These are phyloP conservation scores for Saksenaea oblongispora DNA, from an alignment of 371 early-diverging fungal genomes.

Conservation along the genomic window DNA sequence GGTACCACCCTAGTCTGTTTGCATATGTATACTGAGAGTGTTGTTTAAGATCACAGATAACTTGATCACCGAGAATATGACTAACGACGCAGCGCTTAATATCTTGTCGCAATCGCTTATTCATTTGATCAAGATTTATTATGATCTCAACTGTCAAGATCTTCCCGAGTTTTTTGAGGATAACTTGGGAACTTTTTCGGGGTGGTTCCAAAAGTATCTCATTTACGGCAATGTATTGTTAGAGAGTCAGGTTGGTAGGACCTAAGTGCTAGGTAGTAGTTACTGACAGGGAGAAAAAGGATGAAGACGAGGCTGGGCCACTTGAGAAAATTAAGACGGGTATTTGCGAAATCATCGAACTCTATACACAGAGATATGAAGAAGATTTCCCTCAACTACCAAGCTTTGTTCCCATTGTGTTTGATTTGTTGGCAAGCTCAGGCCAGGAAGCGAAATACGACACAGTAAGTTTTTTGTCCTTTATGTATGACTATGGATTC, in stretches of 20 bases:
- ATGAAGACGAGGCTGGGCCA: constrained; percentile 84
- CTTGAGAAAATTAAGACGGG: constrained; percentile 87
- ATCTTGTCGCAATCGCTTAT: constrained; percentile 75
- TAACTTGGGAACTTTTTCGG: constrained; percentile 77
- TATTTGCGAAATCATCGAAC: constrained; percentile 86
- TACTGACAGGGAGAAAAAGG: constrained; percentile 34
- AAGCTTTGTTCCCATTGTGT: constrained; percentile 83
- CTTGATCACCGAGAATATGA: constrained; percentile 69
- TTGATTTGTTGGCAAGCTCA: constrained; percentile 77
- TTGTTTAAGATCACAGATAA: constrained; percentile 71
- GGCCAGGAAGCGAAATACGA: constrained; percentile 80
- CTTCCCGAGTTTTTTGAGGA: constrained; percentile 96
- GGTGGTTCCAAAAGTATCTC: constrained; percentile 83
- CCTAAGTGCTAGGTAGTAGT: neutral
- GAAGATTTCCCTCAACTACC: constrained; percentile 82
- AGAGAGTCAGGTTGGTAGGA: constrained; percentile 53
- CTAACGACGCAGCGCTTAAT: constrained; percentile 63
- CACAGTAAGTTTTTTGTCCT: constrained; percentile 47
- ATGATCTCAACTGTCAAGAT: constrained; percentile 92
- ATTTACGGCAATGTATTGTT: constrained; percentile 76
- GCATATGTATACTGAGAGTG: neutral
- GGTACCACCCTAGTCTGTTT: constrained; percentile 33
- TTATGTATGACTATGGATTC: neutral
- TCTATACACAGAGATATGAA: constrained; percentile 89
- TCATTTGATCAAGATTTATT: constrained; percentile 85